Base-by-base conservation (phyloP, 192 early-diverging fungal species). In the Mortierella claussenii region DNA sequence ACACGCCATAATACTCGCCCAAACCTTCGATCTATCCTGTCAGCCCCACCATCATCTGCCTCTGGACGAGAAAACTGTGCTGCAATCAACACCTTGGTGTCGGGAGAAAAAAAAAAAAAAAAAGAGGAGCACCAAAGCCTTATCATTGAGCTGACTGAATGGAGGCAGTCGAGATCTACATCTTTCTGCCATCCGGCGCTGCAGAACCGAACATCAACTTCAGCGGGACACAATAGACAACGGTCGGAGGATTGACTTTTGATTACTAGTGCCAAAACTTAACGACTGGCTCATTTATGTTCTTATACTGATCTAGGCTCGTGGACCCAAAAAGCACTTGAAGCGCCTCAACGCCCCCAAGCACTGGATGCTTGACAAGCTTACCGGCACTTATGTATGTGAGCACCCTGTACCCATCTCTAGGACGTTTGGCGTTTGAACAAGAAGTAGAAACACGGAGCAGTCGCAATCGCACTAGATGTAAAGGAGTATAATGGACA, bases 321-420 rank as follows among this genome's bases (percentile, higher is more conserved):
- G 98, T 80, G 98, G 98, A 85, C 96, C 95, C 61, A 97, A 96
- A 89, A 98, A 99, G 92, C 98, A 99, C 87, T 91, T 99, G 91
- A 99, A 99, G 94, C 95, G 98, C 80, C 91, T 99, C 73, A 87
- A 85, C 78, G 96, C 98, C 54, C 98, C 98, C 86, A 96, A 96
- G 91, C 96, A 98, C 92, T 99, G 98, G 98, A 97, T 99, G 96
- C 90, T 99, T 80, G 97, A 98, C 95, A 99, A 99, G 86, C 92
- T 99, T 68, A 95, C 96, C 84, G 98, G 98, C 81, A 97, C 92
- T 82, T 94, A 91, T 89, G 86, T 83, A 85, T 52, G 81, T 81
- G 36, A 50, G 40, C 62, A 37, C 17, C 32, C 32, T n/a, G 9
- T n/a, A 23, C 17, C 21, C 10, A 6, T 6, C 11, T 23, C 2